phyloP scores from a whole-genome alignment of 768 basidiomycete species.

The Mycena rebaudengoi region DNA sequence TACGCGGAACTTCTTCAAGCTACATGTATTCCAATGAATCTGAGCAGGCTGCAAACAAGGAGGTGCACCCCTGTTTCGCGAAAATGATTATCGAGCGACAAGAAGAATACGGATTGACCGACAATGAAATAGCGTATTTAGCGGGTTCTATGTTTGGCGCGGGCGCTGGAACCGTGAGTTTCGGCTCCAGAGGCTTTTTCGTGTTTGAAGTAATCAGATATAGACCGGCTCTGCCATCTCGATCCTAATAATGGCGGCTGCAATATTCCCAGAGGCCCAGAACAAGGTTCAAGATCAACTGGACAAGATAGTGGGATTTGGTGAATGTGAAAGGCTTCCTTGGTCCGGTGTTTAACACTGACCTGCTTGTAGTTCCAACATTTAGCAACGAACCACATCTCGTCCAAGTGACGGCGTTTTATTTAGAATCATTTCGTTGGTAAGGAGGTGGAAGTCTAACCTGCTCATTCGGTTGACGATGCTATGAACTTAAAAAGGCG shows the following conservation, averaged over 20 bases:
- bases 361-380: constrained; percentile 41
- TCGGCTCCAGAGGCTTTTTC: background rate
- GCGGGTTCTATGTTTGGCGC: constrained; percentile 72
- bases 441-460: background rate
- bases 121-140: constrained; percentile 68
- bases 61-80: constrained; percentile 57
- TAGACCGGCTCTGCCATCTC: constrained; percentile 65
- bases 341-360: background rate
- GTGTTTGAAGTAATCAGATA: background rate
- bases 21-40: constrained; percentile 17
- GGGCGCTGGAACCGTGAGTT: constrained; percentile 61
- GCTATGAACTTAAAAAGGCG: constrained; percentile 17
- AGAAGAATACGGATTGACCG: constrained; percentile 56
- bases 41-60: constrained; percentile 39
- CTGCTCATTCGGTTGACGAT: too few species aligned
- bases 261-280: constrained; percentile 63
- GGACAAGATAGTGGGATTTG: constrained; percentile 58
- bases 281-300: constrained; percentile 59
- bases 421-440: constrained; percentile 61
- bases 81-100: constrained; percentile 66
- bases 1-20: constrained; percentile 25
- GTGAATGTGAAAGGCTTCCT: constrained; percentile 42
- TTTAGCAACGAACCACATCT: constrained; percentile 50
- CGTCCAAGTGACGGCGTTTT: constrained; percentile 57
- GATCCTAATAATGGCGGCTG: constrained; percentile 61